These are phyloP conservation scores for Picea engelmannii DNA, from an alignment of 83 land plant species.

Conservation along the genomic window DNA sequence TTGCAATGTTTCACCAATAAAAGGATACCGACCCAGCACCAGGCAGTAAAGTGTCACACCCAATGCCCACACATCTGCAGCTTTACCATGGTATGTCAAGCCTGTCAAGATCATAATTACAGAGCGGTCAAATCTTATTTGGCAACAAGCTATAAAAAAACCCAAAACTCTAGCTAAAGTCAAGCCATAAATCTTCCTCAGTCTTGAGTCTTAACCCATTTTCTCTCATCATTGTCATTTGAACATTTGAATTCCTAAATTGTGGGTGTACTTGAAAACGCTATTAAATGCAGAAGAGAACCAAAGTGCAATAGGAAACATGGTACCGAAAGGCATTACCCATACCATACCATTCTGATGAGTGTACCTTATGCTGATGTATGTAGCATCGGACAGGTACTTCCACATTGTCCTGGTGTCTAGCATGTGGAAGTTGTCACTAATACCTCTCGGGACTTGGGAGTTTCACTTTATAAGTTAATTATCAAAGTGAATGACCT, in stretches of 20 bases:
- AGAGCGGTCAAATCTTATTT: neutral
- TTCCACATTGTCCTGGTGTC: too few relatives aligned
- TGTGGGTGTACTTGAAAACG: neutral
- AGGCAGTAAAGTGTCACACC: conserved; percentile 94
- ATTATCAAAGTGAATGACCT: too few relatives aligned
- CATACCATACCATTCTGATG: too few relatives aligned
- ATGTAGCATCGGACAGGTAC: too few relatives aligned
- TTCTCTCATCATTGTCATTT: neutral
- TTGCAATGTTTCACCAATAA: conserved; percentile 89
- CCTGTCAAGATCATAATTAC: conserved; percentile 40
- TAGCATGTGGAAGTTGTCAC: too few relatives aligned
- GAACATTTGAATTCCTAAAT: neutral
- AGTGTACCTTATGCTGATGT: too few relatives aligned
- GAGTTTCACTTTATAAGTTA: too few relatives aligned
- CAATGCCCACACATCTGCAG: conserved; percentile 97
- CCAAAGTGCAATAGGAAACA: neutral
- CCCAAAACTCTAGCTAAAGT: neutral
- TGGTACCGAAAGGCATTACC: neutral
- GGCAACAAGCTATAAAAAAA: neutral
- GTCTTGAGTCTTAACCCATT: neutral
- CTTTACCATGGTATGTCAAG: conserved; percentile 88
- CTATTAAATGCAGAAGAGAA: neutral
- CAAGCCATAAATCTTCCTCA: conserved; percentile 3
- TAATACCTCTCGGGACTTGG: too few relatives aligned
- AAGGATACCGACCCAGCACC: conserved; percentile 87